Evolutionary conservation across 768 basidiomycete genomes (phyloP).

Genomic region (Cystobasidium ongulense): DNA sequence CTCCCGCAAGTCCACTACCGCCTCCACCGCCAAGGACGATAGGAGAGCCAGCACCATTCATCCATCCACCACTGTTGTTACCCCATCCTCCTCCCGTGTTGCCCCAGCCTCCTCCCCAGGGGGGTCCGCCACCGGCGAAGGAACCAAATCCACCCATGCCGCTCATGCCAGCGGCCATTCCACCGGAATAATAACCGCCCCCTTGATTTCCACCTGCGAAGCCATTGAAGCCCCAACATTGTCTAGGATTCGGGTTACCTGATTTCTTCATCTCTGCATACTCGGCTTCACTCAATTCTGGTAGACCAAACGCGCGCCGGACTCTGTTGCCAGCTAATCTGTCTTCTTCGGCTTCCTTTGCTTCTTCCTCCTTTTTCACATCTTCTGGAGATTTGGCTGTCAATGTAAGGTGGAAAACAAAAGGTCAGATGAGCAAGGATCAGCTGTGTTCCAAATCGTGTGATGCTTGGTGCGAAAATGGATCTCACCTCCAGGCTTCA

Average conservation of each 20-base stretch:
- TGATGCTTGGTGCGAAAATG: neutral
- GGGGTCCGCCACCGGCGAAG: no score
- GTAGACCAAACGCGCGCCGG: neutral
- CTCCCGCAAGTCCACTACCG: neutral
- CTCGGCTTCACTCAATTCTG: neutral
- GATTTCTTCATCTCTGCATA: neutral
- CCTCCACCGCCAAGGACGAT: no score
- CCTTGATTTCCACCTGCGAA: neutral
- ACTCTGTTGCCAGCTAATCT: neutral
- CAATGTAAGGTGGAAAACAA: no score
- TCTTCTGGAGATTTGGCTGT: neutral
- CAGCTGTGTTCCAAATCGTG: neutral
- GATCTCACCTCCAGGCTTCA: neutral
- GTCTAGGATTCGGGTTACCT: neutral
- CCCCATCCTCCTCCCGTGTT: no score
- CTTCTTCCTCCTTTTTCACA: conserved; percentile 2
- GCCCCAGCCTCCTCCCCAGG: no score
- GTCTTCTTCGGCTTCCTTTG: conserved; percentile 4
- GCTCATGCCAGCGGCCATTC: neutral
- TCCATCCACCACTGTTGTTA: neutral
- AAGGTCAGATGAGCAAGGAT: no score
- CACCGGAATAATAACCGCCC: neutral
- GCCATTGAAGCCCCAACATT: neutral
- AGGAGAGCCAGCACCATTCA: neutral
- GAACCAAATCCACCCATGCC: neutral